phyloP scores from a whole-genome alignment of 176 grass and related monocot species.

The Luzula sylvatica region DNA sequence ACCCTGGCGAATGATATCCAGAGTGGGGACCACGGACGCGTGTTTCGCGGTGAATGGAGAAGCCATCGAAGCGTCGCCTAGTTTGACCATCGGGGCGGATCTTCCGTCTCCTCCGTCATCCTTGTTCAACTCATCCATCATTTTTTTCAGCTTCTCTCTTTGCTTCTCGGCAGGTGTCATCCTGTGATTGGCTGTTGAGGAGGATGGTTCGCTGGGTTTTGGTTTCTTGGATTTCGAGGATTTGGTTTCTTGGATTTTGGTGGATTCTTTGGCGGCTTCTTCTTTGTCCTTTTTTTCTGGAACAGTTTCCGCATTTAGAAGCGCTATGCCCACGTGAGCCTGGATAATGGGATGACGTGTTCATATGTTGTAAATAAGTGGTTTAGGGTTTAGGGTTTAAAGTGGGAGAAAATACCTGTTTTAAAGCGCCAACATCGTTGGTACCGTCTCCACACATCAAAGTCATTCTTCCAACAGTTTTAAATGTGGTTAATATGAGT shows the following conservation, averaged over 20 bases:
- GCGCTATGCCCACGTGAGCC: slow-evolving; percentile 88
- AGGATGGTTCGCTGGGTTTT: slow-evolving; percentile 33
- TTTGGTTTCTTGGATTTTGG: slow-evolving; percentile 65
- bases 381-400: too few relatives aligned
- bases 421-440: slow-evolving; percentile 97
- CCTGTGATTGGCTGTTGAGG: slow-evolving; percentile 32
- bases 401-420: slow-evolving; percentile 50
- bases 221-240: slow-evolving; percentile 50
- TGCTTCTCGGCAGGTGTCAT: slow-evolving; percentile 77
- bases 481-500: slow-evolving; percentile 93
- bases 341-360: slow-evolving; percentile 17
- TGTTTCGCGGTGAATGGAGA: slow-evolving; percentile 98
- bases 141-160: slow-evolving; percentile 72
- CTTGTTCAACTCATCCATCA: slow-evolving; percentile 88
- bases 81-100: slow-evolving; percentile 55
- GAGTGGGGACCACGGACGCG: slow-evolving; percentile 76
- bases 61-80: slow-evolving; percentile 99
- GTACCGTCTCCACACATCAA: slow-evolving; percentile 99
- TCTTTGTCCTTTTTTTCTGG: slow-evolving; percentile 42
- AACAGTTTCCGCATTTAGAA: slow-evolving; percentile 71
- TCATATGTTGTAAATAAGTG: neutral
- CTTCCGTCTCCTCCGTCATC: slow-evolving; percentile 64
- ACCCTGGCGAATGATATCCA: slow-evolving; percentile 95
- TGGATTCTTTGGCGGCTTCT: slow-evolving; percentile 37
- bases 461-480: slow-evolving; percentile 91